Evolutionary conservation across 805 yeast genomes (phyloP), one percentile per base, ranked within the genome.

Genomic region (Priceomyces fermenticarens): DNA sequence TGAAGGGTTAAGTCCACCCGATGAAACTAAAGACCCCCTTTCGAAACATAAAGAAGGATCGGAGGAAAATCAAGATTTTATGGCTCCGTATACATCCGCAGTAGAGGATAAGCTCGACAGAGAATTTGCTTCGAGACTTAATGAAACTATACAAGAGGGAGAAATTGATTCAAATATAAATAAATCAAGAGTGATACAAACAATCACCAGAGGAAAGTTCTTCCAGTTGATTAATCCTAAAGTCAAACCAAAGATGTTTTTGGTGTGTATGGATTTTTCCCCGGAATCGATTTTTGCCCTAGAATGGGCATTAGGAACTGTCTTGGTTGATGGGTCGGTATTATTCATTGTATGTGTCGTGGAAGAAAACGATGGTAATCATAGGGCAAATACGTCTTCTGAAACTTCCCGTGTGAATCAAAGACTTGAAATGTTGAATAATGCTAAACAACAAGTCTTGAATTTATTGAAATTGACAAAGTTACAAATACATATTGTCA

Each of bases 261-360:
- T 89, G 36, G 74, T 88, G 14, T 88, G 93, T 54, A 77, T 85
- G 67, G 97, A 90, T 58, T 75, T 85, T 47, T 81, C 91, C 3
- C 85, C 88, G 0, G 97, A 88, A 57, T 83, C 95, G 2, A 72
- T 74, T 30, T 85, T 85, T 60, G 93, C 97, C 0, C 69, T 90
- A 15, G 93, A 88, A 53, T 89, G 96, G 85, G 78, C 89, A 32
- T 72, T 90, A 50, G 97, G 97, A 2, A 78, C 95, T 0, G 83
- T 88, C 0, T 70, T 89, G 35, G 84, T 82, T 15, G 89, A 87
- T 54, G 93, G 93, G 0, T 85, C 88, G 40, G 88, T 89, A 0
- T 62, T 89, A 40, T 87, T 85, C 57, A 77, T 88, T 14, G 79
- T 88, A 17, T 77, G 78, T 49, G 83, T 78, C 10, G 70, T 74